Conservation (phyloP, 495 filamentous ascomycete genomes). For the Entonaema liquescens region DNA sequence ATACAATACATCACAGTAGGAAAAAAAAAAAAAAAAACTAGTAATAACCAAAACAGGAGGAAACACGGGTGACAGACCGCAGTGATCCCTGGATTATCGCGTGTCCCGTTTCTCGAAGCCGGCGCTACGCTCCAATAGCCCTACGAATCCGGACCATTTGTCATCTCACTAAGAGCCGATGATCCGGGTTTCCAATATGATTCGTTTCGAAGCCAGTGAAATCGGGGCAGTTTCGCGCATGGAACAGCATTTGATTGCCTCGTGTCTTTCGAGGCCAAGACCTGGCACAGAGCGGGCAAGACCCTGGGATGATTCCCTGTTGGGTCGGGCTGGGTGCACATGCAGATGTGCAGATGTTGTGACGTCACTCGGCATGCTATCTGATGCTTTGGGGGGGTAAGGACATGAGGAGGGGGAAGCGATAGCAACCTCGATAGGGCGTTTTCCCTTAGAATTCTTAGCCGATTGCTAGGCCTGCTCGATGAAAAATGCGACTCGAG, state of each 20-base stretch:
- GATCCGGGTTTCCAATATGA: conserved; percentile 22
- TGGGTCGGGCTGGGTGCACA: conserved; percentile 40
- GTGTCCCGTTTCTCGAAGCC: conserved; percentile 32
- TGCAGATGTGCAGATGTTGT: conserved; percentile 41
- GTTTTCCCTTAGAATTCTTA: neutral
- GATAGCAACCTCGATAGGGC: conserved; percentile 26
- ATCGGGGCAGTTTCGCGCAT: conserved; percentile 14
- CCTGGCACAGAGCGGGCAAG: conserved; percentile 18
- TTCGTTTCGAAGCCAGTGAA: neutral
- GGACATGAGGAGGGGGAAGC: neutral
- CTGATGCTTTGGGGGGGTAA: neutral
- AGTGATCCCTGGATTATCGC: conserved; percentile 18
- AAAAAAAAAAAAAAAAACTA: neutral
- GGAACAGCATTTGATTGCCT: conserved; percentile 17
- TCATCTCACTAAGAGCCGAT: conserved; percentile 31
- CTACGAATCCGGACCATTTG: conserved; percentile 33
- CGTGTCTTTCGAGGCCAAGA: conserved; percentile 17
- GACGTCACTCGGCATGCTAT: conserved; percentile 36
- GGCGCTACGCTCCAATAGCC: conserved; percentile 30
- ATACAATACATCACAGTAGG: neutral
- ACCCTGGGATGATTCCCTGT: conserved; percentile 28
- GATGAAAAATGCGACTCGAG: neutral
- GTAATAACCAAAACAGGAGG: neutral
- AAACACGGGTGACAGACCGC: conserved; percentile 5
- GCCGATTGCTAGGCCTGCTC: neutral